Evolutionary conservation across 2,329 filamentous ascomycete species (phyloP).

Genomic region (Ophiostoma fasciatum): DNA sequence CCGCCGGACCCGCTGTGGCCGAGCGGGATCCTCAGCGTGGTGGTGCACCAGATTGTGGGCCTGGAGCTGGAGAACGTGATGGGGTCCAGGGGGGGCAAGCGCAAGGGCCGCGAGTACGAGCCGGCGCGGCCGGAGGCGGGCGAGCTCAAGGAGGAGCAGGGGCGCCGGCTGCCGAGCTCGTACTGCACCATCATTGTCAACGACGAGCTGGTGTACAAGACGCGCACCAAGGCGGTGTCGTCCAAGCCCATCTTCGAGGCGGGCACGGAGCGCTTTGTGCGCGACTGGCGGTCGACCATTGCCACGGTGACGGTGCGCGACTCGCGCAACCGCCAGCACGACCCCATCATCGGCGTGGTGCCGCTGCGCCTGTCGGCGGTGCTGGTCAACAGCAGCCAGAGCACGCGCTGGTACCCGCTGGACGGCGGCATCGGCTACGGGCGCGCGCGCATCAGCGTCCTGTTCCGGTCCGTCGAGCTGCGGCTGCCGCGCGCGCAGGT

Average conservation of each 20-base stretch:
- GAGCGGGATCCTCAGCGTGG: constrained; percentile 70
- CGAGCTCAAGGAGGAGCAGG: constrained; percentile 73
- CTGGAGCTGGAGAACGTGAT: constrained; percentile 85
- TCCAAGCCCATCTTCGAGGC: constrained; percentile 96
- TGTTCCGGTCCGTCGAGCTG: constrained; percentile 83
- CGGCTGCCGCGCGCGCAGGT: constrained; percentile 71
- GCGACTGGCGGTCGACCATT: constrained; percentile 82
- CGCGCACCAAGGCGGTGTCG: constrained; percentile 83
- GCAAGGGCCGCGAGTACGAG: constrained; percentile 76
- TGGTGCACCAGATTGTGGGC: constrained; percentile 91
- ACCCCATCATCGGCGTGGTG: constrained; percentile 85
- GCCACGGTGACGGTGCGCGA: constrained; percentile 83
- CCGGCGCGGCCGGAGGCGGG: constrained; percentile 70
- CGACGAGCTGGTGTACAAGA: constrained; percentile 80
- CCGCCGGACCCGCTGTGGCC: constrained; percentile 96
- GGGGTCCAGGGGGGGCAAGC: constrained; percentile 57
- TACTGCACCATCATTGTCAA: constrained; percentile 91
- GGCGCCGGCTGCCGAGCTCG: constrained; percentile 66
- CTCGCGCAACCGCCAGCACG: constrained; percentile 77
- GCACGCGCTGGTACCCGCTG: constrained; percentile 88
- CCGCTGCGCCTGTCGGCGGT: constrained; percentile 78
- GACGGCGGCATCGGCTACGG: constrained; percentile 91
- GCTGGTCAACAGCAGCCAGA: constrained; percentile 73
- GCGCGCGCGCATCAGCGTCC: constrained; percentile 69
- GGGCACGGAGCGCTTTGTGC: constrained; percentile 80